These are phyloP conservation scores for Pisolithus orientalis DNA, from an alignment of 768 basidiomycete species.

Conservation along the genomic window DNA sequence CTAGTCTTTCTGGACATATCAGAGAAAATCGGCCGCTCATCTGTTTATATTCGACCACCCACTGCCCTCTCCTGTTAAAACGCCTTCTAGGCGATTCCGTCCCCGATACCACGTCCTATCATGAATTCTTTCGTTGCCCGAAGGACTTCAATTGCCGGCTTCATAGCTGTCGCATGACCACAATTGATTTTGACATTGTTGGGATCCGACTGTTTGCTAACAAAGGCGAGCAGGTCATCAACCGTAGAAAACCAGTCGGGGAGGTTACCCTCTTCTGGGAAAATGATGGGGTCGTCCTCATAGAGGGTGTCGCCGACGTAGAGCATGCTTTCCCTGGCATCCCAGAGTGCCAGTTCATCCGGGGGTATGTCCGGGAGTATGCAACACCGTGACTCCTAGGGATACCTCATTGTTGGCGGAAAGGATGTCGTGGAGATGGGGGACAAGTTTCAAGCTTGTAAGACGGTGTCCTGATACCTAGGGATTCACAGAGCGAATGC, in stretches of 20 bases:
- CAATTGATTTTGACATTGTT: slow-evolving; percentile 38
- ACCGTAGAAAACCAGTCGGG: not conserved
- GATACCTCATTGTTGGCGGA: slow-evolving; percentile 5
- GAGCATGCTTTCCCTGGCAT: slow-evolving; percentile 42
- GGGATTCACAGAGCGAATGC: slow-evolving; percentile 34
- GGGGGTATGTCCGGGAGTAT: slow-evolving; percentile 58
- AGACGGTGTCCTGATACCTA: slow-evolving; percentile 25
- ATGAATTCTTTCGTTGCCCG: slow-evolving; percentile 38
- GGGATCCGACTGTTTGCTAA: not conserved
- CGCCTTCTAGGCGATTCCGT: slow-evolving; percentile 30
- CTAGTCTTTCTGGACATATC: slow-evolving; percentile 43
- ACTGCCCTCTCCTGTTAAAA: slow-evolving; percentile 18
- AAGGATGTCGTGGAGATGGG: not conserved
- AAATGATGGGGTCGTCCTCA: slow-evolving; percentile 22
- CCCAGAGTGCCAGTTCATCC: slow-evolving; percentile 52
- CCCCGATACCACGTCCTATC: slow-evolving; percentile 38
- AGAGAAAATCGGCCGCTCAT: slow-evolving; percentile 37
- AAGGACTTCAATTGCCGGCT: slow-evolving; percentile 43
- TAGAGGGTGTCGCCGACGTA: slow-evolving; percentile 53
- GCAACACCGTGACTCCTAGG: slow-evolving; percentile 39
- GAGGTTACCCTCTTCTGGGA: not conserved
- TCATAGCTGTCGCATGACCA: slow-evolving; percentile 42
- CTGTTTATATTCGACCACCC: slow-evolving; percentile 40
- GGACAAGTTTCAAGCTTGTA: slow-evolving; percentile 32
- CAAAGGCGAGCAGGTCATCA: not conserved